A percentile compares a stretch with the other conserved stretches of the same genome.
These are phyloP conservation scores for Calocybe cyanea DNA, from an alignment of 768 basidiomycete genomes.

Conservation along the genomic window DNA sequence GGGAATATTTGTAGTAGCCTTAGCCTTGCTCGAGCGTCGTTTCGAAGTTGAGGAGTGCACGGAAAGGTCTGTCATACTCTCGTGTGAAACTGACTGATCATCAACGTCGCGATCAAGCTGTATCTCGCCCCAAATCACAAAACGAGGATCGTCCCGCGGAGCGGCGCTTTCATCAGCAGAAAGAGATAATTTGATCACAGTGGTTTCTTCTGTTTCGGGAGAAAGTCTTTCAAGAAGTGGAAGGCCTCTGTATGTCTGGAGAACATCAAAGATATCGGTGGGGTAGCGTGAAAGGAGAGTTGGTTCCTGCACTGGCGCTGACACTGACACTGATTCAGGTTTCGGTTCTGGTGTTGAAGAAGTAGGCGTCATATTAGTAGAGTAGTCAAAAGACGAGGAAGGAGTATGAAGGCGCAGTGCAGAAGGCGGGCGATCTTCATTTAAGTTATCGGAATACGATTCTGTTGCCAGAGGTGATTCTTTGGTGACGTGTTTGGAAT, in stretches of 20 bases:
- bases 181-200: conserved; percentile 71
- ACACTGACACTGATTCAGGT: conserved; percentile 13
- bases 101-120: conserved; percentile 29
- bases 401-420: conserved; percentile 19
- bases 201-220: conserved; percentile 51
- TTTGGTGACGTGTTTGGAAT: conserved; percentile 8
- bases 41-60: conserved; percentile 30
- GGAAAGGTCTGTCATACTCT: conserved; percentile 30
- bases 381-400: conserved; percentile 6
- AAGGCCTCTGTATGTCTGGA: conserved; percentile 76
- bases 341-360: conserved; percentile 8
- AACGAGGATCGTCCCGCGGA: conserved; percentile 84
- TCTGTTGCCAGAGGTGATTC: conserved; percentile 14
- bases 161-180: conserved; percentile 63
- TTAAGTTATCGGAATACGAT: conserved; percentile 12
- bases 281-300: conserved; percentile 61
- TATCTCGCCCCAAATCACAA: conserved; percentile 85
- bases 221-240: conserved; percentile 68
- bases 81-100: conserved; percentile 29
- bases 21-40: conserved; percentile 30
- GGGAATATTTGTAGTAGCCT: conserved; percentile 27
- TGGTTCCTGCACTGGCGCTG: conserved; percentile 41
- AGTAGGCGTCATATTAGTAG: conserved; percentile 12
- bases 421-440: conserved; percentile 23
- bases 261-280: conserved; percentile 73